These are phyloP conservation scores for Globisporangium cederbergense DNA, from an alignment of 352 stramenopile species.

Conservation along the genomic window DNA sequence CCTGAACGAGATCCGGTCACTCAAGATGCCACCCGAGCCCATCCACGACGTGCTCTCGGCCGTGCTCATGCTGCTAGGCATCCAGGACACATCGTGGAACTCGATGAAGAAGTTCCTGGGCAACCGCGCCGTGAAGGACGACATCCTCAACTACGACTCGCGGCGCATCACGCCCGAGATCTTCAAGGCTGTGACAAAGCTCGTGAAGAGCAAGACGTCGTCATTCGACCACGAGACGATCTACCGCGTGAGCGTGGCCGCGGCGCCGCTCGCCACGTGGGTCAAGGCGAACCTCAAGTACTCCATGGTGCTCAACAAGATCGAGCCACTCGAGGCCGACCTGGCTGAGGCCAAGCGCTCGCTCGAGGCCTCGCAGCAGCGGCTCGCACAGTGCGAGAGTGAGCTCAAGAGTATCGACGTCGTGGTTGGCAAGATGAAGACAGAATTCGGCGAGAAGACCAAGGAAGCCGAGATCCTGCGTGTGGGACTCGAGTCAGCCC, in stretches of 20 bases:
- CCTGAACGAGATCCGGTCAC: conserved; percentile 93
- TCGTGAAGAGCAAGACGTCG: conserved; percentile 90
- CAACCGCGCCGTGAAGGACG: conserved; percentile 94
- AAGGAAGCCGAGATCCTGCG: conserved; percentile 91
- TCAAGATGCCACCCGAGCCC: conserved; percentile 94
- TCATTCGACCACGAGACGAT: conserved; percentile 95
- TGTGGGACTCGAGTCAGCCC: conserved; percentile 81
- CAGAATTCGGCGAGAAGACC: conserved; percentile 91
- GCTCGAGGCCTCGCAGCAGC: conserved; percentile 85
- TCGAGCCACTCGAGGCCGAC: conserved; percentile 91
- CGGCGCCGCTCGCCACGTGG: conserved; percentile 92
- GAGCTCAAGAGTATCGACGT: conserved; percentile 91
- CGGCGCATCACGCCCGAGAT: conserved; percentile 90
- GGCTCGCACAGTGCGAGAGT: conserved; percentile 86
- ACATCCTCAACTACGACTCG: conserved; percentile 96
- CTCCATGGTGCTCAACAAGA: conserved; percentile 94
- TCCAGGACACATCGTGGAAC: conserved; percentile 95
- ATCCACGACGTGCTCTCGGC: conserved; percentile 94
- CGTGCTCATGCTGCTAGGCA: conserved; percentile 94
- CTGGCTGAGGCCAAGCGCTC: conserved; percentile 85
- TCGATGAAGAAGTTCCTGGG: conserved; percentile 97
- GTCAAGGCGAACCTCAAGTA: conserved; percentile 96
- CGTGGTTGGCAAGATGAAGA: conserved; percentile 87
- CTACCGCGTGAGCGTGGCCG: conserved; percentile 92
- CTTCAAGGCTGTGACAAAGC: conserved; percentile 88